These are phyloP conservation scores for Coleophoma cylindrospora DNA, from an alignment of 2,329 filamentous ascomycete species.

Conservation along the genomic window DNA sequence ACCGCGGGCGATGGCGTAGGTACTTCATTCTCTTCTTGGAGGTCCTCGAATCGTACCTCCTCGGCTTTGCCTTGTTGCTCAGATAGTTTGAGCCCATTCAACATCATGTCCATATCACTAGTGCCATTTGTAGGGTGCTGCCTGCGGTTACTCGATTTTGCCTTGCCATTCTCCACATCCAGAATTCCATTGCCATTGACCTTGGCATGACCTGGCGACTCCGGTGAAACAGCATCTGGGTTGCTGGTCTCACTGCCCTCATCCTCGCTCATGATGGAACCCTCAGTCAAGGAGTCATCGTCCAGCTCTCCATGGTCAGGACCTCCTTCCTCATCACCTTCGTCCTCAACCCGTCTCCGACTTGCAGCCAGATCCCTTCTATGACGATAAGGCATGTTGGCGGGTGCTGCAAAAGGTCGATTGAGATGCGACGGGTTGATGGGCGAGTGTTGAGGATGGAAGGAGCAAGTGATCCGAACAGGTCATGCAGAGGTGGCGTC, in stretches of 20 bases:
- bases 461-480: constrained; percentile 23
- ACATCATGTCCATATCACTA: constrained; percentile 52
- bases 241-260: constrained; percentile 62
- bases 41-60: constrained; percentile 26
- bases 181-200: constrained; percentile 29
- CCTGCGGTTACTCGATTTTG: constrained; percentile 11
- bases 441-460: constrained; percentile 23
- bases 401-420: constrained; percentile 19
- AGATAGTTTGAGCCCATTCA: constrained; percentile 38
- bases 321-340: constrained; percentile 63
- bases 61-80: constrained; percentile 15
- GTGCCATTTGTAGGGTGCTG: constrained; percentile 25
- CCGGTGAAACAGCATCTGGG: constrained; percentile 51
- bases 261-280: constrained; percentile 57
- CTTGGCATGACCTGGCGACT: constrained; percentile 17
- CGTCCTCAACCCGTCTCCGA: constrained; percentile 64
- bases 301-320: constrained; percentile 52
- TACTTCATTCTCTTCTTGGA: constrained; percentile 19
- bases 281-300: constrained; percentile 63
- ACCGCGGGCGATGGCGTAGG: constrained; percentile 21
- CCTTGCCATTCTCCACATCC: constrained; percentile 23
- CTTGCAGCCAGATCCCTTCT: constrained; percentile 63
- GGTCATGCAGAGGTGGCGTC: constrained; percentile 27
- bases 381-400: constrained; percentile 45
- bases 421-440: constrained; percentile 26